These are phyloP conservation scores for Neocatenulostroma microsporum DNA, from an alignment of 2,329 filamentous ascomycete genomes.

Conservation along the genomic window DNA sequence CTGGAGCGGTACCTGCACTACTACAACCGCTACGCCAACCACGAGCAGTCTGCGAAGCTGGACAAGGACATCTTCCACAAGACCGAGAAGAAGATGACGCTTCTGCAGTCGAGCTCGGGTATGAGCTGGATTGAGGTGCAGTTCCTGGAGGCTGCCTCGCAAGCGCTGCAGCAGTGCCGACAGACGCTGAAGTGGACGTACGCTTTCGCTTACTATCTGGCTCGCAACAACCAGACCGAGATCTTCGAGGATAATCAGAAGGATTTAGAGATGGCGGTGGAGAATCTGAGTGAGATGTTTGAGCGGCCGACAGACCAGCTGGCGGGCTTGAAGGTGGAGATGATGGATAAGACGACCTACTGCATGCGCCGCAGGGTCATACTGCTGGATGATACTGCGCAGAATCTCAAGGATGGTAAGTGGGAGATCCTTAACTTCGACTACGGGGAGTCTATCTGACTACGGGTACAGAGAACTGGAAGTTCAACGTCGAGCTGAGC, in stretches of 20 bases:
- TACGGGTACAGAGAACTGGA: slow-evolving; percentile 25
- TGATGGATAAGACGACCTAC: slow-evolving; percentile 97
- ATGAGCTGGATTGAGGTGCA: slow-evolving; percentile 99
- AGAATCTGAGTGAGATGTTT: slow-evolving; percentile 97
- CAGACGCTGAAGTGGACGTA: slow-evolving; percentile 99
- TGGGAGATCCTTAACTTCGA: slow-evolving; percentile 16
- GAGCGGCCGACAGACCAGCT: slow-evolving; percentile 91
- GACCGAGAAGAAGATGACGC: slow-evolving; percentile 98
- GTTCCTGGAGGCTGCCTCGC: slow-evolving; percentile 86
- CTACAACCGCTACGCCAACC: slow-evolving; percentile 98
- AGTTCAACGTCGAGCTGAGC: slow-evolving; percentile 27
- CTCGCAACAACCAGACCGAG: slow-evolving; percentile 86
- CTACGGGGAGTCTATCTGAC: slow-evolving; percentile 6
- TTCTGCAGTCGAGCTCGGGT: slow-evolving; percentile 83
- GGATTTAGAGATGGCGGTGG: slow-evolving; percentile 93
- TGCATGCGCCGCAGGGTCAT: slow-evolving; percentile 90
- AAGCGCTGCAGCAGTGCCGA: slow-evolving; percentile 91
- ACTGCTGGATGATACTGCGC: slow-evolving; percentile 81
- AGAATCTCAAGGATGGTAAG: slow-evolving; percentile 81
- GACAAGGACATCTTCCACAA: slow-evolving; percentile 94
- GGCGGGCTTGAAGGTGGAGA: slow-evolving; percentile 82
- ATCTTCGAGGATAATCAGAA: slow-evolving; percentile 99
- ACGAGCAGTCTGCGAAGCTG: slow-evolving; percentile 92
- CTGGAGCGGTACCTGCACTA: slow-evolving; percentile 97
- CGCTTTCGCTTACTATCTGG: slow-evolving; percentile 96